Percentiles rank a stretch among this genome's conserved stretches.
Evolutionary conservation across 352 stramenopile genomes (phyloP).

Genomic region (Globisporangium ultimum): DNA sequence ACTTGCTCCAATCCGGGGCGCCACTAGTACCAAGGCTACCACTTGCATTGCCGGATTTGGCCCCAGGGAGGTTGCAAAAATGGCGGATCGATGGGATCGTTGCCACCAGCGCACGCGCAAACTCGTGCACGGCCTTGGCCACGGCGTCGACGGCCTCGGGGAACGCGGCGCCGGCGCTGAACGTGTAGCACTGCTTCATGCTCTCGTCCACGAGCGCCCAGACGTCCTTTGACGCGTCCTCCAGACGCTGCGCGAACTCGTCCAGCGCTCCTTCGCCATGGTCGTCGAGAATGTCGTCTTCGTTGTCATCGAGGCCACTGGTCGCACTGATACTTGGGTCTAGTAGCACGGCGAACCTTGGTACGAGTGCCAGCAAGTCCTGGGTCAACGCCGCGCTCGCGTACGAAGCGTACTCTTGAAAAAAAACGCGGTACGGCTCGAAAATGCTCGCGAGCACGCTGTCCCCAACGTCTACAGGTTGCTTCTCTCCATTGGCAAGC

Average conservation of each 20-base stretch:
- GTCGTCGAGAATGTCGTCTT: constrained; percentile 24
- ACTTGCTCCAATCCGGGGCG: constrained; percentile 63
- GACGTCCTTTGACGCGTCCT: constrained; percentile 39
- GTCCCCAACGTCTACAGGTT: constrained; percentile 11
- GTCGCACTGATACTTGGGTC: background rate
- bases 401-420: constrained; percentile 46
- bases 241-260: constrained; percentile 52
- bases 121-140: constrained; percentile 37
- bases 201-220: constrained; percentile 50
- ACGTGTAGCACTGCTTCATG: constrained; percentile 52
- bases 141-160: constrained; percentile 50
- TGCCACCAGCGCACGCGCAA: constrained; percentile 33
- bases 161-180: constrained; percentile 53
- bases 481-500: background rate
- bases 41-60: background rate
- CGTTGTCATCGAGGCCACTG: constrained; percentile 12
- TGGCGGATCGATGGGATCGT: constrained; percentile 45
- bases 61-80: constrained; percentile 23
- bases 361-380: constrained; percentile 39
- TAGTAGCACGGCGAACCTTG: constrained; percentile 21
- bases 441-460: constrained; percentile 34
- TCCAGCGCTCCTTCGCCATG: constrained; percentile 36
- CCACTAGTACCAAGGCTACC: background rate
- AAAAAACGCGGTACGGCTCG: constrained; percentile 51
- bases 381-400: constrained; percentile 35